Percentiles rank a stretch among this genome's conserved stretches.
Conservation (phyloP, 441 rosid genomes). For the Manihot esculenta region DNA sequence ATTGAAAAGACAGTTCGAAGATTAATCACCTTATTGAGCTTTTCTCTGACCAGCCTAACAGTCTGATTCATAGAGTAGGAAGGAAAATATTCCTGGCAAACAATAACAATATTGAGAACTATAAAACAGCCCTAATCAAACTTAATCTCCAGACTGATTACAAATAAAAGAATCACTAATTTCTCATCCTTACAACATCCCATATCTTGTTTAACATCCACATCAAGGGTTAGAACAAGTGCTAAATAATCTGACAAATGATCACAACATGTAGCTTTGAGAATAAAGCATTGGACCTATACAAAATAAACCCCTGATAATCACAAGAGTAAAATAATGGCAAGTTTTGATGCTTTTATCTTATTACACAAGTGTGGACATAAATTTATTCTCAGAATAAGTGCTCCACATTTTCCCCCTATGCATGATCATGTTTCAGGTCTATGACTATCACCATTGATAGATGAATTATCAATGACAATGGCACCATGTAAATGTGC, state of each 20-base stretch:
- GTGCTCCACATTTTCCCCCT: too few species aligned
- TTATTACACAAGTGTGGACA: not conserved
- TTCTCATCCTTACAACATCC: not conserved
- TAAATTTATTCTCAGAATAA: not conserved
- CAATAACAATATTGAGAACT: not conserved
- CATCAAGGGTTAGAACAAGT: not conserved
- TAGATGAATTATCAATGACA: not conserved
- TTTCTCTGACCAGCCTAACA: slow-evolving; percentile 61
- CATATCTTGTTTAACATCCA: not conserved
- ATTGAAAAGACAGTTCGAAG: not conserved
- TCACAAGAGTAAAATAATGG: not conserved
- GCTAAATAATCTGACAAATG: not conserved
- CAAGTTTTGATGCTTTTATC: not conserved
- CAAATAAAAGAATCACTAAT: not conserved
- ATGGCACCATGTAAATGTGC: not conserved
- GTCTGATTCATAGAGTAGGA: slow-evolving; percentile 78
- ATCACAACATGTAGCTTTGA: not conserved
- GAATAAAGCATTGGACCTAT: not conserved
- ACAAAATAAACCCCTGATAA: not conserved
- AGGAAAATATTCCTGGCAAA: slow-evolving; percentile 68
- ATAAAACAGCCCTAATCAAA: not conserved
- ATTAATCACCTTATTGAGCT: slow-evolving; percentile 67
- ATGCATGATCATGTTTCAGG: not conserved
- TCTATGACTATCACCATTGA: not conserved
- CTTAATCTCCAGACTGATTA: not conserved